These are phyloP conservation scores for Tagetes patula DNA, from an alignment of 129 eudicot species.

Conservation along the genomic window DNA sequence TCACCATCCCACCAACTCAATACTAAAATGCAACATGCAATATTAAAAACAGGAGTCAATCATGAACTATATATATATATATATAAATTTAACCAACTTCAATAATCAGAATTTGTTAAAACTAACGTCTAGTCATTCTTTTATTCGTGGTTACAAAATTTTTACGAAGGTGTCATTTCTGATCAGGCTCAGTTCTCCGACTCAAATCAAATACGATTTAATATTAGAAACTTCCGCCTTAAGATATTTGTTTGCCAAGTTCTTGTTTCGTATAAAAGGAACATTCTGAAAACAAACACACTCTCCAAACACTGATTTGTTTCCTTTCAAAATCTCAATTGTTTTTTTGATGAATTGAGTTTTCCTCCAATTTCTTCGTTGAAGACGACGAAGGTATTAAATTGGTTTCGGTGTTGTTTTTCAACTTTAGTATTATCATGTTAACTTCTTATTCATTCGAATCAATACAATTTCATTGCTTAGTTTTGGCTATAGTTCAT, in stretches of 20 bases:
- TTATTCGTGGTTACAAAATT: too few relatives aligned
- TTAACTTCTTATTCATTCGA: background rate
- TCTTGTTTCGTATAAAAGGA: background rate
- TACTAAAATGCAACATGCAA: background rate
- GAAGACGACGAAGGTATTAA: conserved; percentile 19
- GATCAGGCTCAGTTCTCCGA: too few relatives aligned
- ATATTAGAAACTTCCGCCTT: background rate
- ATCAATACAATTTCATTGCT: conserved; percentile 5
- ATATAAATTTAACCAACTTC: too few relatives aligned
- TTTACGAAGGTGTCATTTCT: too few relatives aligned
- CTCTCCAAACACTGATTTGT: background rate
- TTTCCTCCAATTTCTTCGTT: conserved; percentile 19
- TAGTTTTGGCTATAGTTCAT: conserved; percentile 8
- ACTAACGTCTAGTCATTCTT: too few relatives aligned
- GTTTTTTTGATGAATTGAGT: too few relatives aligned
- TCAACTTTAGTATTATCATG: background rate
- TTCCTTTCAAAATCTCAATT: background rate
- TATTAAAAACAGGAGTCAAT: background rate
- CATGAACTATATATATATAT: background rate
- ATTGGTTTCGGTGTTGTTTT: background rate
- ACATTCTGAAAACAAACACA: background rate
- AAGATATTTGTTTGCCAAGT: conserved; percentile 7
- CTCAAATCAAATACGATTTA: background rate
- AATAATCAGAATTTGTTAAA: too few relatives aligned
- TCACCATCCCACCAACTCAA: conserved; percentile 23